Evolutionary conservation across 495 filamentous ascomycete species (phyloP), one percentile per base, ranked within the genome.

Genomic region (Hyphodiscus hymeniophilus): DNA sequence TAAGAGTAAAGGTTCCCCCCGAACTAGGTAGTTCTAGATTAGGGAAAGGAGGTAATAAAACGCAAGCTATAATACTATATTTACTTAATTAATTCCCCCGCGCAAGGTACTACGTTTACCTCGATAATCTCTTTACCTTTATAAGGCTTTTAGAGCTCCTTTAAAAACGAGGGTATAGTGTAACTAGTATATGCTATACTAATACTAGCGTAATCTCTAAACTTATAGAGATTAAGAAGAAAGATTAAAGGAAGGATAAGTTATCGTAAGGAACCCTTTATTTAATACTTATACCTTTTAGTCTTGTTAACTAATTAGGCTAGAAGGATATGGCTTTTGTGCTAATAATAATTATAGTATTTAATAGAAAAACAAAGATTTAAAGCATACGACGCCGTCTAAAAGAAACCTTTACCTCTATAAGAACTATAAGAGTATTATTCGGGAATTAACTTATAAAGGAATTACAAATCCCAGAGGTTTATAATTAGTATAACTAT

Each of bases 81-180:
- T 13, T 42, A 12, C 17, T 42, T 3, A 24, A 42, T 1, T 5
- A 22, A 13, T 22, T 42, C 2, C 39, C 39, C 11, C 2, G 7
- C 11, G n/a, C n/a, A n/a, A n/a, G n/a, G n/a, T n/a, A n/a, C n/a
- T n/a, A n/a, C n/a, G n/a, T n/a, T n/a, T n/a, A n/a, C n/a, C 24
- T 18, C n/a, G 33, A 47, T 47, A 35, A 36, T 16, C 30, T 47
- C 30, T 47, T 47, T 38, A 31, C 38, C 34, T 47, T 31, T 36
- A 47, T 30, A 3, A 30, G 21, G 3, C 34, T 47, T 10, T 16
- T 35, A 15, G 3, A 46, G 38, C 15, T 33, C 12, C n/a, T 31
- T 36, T 18, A 22, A 8, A 20, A 15, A 34, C 12, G 28, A n/a
- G 31, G 44, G 21, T 11, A 36, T 36, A 32, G 13, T 23, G 31